phyloP scores from a whole-genome alignment of 83 land plant genomes.

The Diphasiastrum complanatum region DNA sequence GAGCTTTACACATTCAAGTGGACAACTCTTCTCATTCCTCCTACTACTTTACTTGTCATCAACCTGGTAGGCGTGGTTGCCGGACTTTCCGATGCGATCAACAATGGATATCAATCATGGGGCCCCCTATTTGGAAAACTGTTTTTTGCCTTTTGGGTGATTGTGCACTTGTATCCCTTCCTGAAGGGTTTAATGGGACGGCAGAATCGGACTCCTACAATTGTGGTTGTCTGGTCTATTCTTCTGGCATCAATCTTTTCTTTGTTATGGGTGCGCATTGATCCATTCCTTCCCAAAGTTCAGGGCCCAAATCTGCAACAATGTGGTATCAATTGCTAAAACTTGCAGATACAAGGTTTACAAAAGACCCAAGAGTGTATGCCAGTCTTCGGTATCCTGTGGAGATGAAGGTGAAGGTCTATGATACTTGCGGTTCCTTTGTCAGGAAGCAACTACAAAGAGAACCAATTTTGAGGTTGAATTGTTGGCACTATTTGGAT shows the following conservation, averaged over 20 bases:
- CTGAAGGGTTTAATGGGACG: too few species aligned
- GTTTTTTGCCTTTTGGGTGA: slow-evolving; percentile 13
- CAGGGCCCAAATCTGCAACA: slow-evolving; percentile 4
- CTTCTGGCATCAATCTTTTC: too few species aligned
- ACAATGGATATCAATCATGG: slow-evolving; percentile 13
- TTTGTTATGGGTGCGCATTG: slow-evolving; percentile 1
- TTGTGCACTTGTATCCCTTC: too few species aligned
- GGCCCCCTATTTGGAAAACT: slow-evolving; percentile 11
- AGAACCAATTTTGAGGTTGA: too few species aligned
- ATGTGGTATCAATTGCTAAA: too few species aligned
- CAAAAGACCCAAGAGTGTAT: too few species aligned
- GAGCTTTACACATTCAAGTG: slow-evolving; percentile 12
- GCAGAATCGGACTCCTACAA: slow-evolving; percentile 4
- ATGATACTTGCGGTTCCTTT: too few species aligned
- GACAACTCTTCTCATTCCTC: slow-evolving; percentile 17
- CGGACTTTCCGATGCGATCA: slow-evolving; percentile 12
- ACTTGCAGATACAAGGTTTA: too few species aligned
- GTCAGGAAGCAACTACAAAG: too few species aligned
- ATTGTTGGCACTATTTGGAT: too few species aligned
- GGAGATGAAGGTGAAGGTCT: too few species aligned
- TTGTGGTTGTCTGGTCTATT: slow-evolving; percentile 10
- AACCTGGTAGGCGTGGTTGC: slow-evolving; percentile 14
- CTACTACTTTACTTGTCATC: slow-evolving; percentile 5
- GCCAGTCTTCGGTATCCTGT: too few species aligned
- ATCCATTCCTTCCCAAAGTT: slow-evolving; percentile 5